Conservation (phyloP, 345 rosid genomes). For the Excoecaria agallocha region DNA sequence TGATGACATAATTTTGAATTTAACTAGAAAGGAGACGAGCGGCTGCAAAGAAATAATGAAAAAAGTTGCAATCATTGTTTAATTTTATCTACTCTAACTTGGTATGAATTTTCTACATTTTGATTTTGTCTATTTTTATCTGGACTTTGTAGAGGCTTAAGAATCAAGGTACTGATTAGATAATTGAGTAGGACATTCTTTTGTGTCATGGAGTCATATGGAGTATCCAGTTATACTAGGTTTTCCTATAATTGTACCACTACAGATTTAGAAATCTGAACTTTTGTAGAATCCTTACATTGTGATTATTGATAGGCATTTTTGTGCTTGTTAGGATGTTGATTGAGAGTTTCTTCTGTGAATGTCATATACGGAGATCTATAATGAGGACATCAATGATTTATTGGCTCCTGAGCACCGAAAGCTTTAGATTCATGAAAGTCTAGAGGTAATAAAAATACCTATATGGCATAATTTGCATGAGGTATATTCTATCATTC, state of each 20-base stretch:
- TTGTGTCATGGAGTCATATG: not conserved
- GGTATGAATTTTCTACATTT: too few relatives aligned
- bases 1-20: too few relatives aligned
- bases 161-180: not conserved
- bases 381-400: slow-evolving; percentile 93
- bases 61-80: too few relatives aligned
- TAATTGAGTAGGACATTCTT: not conserved
- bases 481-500: not conserved
- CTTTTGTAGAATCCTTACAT: not conserved
- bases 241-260: not conserved
- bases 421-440: slow-evolving; percentile 90
- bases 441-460: slow-evolving; percentile 54
- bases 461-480: not conserved
- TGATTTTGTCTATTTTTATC: not conserved
- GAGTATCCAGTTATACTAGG: not conserved
- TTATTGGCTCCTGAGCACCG: slow-evolving; percentile 88
- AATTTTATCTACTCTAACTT: too few relatives aligned
- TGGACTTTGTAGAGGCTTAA: not conserved
- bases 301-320: not conserved
- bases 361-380: slow-evolving; percentile 94
- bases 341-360: slow-evolving; percentile 87
- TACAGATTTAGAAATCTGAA: not conserved
- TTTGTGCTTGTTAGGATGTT: slow-evolving; percentile 40
- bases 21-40: too few relatives aligned
- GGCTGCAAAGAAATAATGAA: too few relatives aligned